phyloP scores from a whole-genome alignment of 257 asterid genomes.

The Solanum microdontum region DNA sequence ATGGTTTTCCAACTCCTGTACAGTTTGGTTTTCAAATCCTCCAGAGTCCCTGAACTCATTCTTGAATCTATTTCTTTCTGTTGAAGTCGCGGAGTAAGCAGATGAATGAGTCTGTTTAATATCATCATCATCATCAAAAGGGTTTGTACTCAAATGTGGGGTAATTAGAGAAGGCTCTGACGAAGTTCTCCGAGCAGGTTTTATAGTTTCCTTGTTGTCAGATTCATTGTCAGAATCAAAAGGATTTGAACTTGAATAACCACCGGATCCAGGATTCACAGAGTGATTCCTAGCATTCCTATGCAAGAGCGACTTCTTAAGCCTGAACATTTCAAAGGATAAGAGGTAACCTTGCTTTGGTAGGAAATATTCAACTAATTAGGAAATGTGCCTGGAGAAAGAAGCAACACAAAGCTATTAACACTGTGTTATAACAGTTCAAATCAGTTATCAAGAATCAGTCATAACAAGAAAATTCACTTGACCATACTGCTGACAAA shows the following conservation, averaged over 20 bases:
- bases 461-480: not conserved
- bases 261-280: conserved; percentile 4
- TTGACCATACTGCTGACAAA: not conserved
- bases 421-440: not conserved
- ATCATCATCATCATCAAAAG: conserved; percentile 55
- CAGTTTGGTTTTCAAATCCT: conserved; percentile 67
- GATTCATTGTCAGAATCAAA: conserved; percentile 65
- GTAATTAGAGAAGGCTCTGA: conserved; percentile 51
- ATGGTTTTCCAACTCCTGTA: conserved; percentile 68
- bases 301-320: conserved; percentile 46
- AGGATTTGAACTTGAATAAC: conserved; percentile 38
- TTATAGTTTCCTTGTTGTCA: conserved; percentile 37
- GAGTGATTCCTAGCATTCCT: conserved; percentile 34
- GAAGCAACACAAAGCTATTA: not conserved
- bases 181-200: conserved; percentile 40
- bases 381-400: not conserved
- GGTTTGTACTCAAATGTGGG: conserved; percentile 34
- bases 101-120: conserved; percentile 27
- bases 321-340: conserved; percentile 37
- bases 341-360: not conserved
- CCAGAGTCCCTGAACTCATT: conserved; percentile 57
- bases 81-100: conserved; percentile 19
- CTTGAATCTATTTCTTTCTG: conserved; percentile 49
- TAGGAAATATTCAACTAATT: not conserved
- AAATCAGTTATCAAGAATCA: not conserved